These are phyloP conservation scores for Yarrowia keelungensis DNA, from an alignment of 805 yeast species.

Conservation along the genomic window DNA sequence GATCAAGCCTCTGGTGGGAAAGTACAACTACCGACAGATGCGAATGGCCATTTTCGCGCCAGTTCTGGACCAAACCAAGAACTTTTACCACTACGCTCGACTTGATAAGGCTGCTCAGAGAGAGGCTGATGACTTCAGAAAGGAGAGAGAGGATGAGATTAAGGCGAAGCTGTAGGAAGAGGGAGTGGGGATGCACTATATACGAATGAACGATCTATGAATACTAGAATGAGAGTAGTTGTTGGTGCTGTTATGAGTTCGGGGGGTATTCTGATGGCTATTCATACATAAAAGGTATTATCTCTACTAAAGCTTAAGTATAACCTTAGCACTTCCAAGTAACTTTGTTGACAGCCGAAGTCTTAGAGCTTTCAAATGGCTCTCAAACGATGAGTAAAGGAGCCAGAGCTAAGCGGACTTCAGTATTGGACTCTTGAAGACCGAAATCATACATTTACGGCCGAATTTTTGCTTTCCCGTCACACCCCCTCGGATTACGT, in stretches of 20 bases:
- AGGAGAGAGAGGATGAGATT: slow-evolving; percentile 11
- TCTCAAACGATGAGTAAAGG: too few species aligned
- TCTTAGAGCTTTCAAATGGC: background rate
- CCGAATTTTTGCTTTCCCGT: background rate
- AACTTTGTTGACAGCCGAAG: background rate
- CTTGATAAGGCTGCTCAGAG: slow-evolving; percentile 7
- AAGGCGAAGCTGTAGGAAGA: slow-evolving; percentile 11
- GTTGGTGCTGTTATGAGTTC: too few species aligned
- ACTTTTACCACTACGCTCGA: slow-evolving; percentile 9
- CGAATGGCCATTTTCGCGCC: slow-evolving; percentile 32
- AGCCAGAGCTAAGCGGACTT: too few species aligned
- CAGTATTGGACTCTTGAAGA: too few species aligned
- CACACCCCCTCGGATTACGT: background rate
- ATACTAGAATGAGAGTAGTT: too few species aligned
- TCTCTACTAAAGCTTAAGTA: background rate
- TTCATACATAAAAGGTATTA: too few species aligned
- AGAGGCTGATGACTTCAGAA: slow-evolving; percentile 14
- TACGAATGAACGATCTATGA: too few species aligned
- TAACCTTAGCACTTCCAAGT: background rate
- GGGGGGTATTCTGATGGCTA: too few species aligned
- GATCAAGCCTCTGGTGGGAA: slow-evolving; percentile 11
- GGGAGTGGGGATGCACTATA: too few species aligned
- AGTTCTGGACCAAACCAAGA: slow-evolving; percentile 5
- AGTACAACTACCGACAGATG: slow-evolving; percentile 20
- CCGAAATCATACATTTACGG: too few species aligned